Evolutionary conservation across 192 early-diverging fungal genomes (phyloP), one percentile per base, ranked within the genome.

Genomic region (Coemansia sp.): DNA sequence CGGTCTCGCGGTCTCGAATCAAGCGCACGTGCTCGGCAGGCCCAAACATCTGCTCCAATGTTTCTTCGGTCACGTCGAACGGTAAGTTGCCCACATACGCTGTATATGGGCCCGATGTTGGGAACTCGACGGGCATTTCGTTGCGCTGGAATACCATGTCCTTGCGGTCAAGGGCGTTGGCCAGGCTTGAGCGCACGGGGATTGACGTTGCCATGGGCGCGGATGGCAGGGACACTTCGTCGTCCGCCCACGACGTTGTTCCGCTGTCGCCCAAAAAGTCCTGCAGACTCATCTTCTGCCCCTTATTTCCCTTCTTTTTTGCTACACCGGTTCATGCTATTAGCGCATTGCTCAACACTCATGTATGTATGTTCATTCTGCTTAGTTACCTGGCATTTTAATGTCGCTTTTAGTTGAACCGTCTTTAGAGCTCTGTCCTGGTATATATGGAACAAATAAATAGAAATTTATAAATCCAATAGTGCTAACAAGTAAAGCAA

Each of bases 61-160:
- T 87, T 5, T 73, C 58, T 56, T 99, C 97, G 48, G 84, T 84
- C 14, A 82, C 85, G 42, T 94, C 90, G 73, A 87, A 97, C 12
- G 93, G 84, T 53, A 99, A 76, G 86, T 98, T 98, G 53, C 92
- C 95, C 54, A 99, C 76, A 74, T 87, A 92, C 18, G 90, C 89
- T 10, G 89, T 96, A 86, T 82, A 99, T 47, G 97, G 97, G 17
- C 94, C 90, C 28, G 82, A 65, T 31, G 89, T 90, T 23, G 95
- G 95, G 66, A 95, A 84, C 0, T 85, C 84, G 71, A 68, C 84
- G 58, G 79, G 73, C 56, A 50, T 70, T 60, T 40, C 74, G 66
- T 54, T 63, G 1, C 20, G 40, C 21, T 18, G 44, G 55, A 56
- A 52, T 18, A 63, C 14, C 8, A 46, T 26, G 58, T 56, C 68